Percentiles rank a stretch among this genome's conserved stretches.
Conservation (phyloP, 2,329 filamentous ascomycete species). For the Hypoxylon sp. region DNA sequence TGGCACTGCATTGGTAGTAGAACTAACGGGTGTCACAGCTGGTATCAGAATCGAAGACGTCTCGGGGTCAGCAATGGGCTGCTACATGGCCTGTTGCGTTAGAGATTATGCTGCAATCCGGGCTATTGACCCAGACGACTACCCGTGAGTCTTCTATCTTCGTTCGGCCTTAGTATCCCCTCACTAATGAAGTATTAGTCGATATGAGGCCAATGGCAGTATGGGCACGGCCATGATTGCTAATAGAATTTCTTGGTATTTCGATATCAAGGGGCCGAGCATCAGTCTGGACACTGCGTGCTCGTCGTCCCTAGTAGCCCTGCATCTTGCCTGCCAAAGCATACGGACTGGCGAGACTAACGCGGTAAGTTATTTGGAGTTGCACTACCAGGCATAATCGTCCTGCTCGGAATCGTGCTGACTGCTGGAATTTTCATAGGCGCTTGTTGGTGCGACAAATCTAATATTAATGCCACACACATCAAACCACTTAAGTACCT, state of each 20-base stretch:
- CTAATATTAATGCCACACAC: conserved; percentile 50
- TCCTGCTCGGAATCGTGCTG: neutral
- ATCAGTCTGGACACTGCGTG: conserved; percentile 60
- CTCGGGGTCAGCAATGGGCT: conserved; percentile 47
- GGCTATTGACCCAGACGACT: conserved; percentile 52
- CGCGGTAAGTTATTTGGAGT: conserved; percentile 42
- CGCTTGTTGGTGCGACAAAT: conserved; percentile 49
- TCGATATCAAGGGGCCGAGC: conserved; percentile 56
- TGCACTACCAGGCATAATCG: neutral
- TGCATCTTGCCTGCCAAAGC: conserved; percentile 56
- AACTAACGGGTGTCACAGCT: conserved; percentile 34
- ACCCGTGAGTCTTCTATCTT: conserved; percentile 44
- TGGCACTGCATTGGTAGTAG: neutral
- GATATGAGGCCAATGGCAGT: conserved; percentile 48
- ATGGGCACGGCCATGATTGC: conserved; percentile 52
- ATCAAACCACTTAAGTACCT: conserved; percentile 49
- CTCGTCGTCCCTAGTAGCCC: conserved; percentile 55
- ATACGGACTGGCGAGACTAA: conserved; percentile 53
- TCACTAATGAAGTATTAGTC: conserved; percentile 29
- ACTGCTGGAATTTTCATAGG: conserved; percentile 22
- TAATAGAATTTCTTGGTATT: conserved; percentile 56
- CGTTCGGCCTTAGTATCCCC: conserved; percentile 39
- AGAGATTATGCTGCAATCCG: conserved; percentile 48
- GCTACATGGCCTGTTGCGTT: conserved; percentile 52
- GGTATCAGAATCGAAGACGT: conserved; percentile 48